Percentiles rank a stretch among this genome's conserved stretches.
phyloP scores from a whole-genome alignment of 768 basidiomycete species.

The Boletus huronensis region DNA sequence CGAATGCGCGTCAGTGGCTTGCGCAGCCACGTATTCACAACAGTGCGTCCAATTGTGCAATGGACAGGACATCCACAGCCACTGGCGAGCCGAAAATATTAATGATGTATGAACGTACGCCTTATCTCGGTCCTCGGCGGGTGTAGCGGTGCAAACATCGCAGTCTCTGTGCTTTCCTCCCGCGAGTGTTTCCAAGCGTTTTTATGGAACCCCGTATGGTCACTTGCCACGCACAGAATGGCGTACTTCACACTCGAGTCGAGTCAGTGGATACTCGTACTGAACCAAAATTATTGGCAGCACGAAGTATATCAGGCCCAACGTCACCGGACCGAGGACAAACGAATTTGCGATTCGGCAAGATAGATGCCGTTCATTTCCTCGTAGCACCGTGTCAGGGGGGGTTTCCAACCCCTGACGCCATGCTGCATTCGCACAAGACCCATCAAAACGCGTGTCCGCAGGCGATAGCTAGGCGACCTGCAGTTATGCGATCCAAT shows the following conservation, averaged over 20 bases:
- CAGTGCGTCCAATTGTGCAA: conserved; percentile 9
- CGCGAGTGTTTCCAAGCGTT: conserved; percentile 16
- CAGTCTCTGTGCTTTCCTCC: conserved; percentile 4
- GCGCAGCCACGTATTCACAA: conserved; percentile 4
- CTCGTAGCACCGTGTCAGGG: conserved; percentile 13
- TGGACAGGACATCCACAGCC: conserved; percentile 12
- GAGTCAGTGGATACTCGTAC: background rate
- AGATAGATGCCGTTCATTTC: conserved; percentile 27
- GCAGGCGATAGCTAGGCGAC: conserved; percentile 7
- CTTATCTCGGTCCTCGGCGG: conserved; percentile 25
- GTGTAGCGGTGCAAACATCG: background rate
- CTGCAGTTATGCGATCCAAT: background rate
- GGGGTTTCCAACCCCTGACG: conserved; percentile 16
- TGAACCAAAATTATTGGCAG: background rate
- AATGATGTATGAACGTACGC: conserved; percentile 2
- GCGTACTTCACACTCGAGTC: background rate
- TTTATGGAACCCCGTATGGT: background rate
- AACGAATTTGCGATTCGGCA: conserved; percentile 17
- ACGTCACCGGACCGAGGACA: conserved; percentile 11
- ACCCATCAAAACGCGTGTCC: conserved; percentile 22
- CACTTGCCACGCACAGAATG: background rate
- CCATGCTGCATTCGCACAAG: conserved; percentile 22
- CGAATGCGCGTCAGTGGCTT: conserved; percentile 1
- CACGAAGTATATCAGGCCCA: conserved; percentile 2
- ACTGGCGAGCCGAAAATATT: background rate